Evolutionary conservation across 257 asterid genomes (phyloP), one percentile per base, ranked within the genome.

Genomic region (Fraxinus excelsior): DNA sequence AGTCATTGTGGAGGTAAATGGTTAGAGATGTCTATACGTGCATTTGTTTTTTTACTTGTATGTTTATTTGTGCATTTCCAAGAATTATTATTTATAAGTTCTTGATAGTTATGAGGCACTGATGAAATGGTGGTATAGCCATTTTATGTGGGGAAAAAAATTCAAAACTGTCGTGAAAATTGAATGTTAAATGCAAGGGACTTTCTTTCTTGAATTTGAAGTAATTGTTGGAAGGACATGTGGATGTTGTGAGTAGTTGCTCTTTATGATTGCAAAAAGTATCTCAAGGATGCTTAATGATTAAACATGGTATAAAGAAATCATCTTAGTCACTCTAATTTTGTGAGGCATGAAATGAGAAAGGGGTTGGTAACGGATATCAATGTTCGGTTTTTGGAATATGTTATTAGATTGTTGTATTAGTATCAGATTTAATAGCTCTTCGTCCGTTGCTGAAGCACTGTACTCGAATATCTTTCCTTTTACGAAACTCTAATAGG

Each of bases 1-100:
- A 60, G 89, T 95, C 56, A 80, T 88, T 70, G 96, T 87, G 7
- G 97, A 93, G 97, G 99, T 91, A 70, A 68, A 29, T 64, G 51
- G 74, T 26, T 35, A 34, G 2, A 10, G 34, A 56, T 70, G 10
- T 66, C n/a, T 46, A 28, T 34, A 29, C 49, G 35, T 25, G 67
- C 19, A 71, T 65, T 76, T 28, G 51, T 38, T 35, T 21, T 37
- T 16, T 10, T 78, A 49, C 74, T 51, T 35, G 74, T 25, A 12
- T 51, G 46, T 38, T 38, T 76, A 44, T 42, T 74, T 51, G 14
- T 71, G 26, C 18, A 40, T 72, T 44, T 23, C 40, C 58, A 35
- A 23, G 66, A 72, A 11, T 72, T 13, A 40, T 71, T 71, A 6
- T 26, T 25, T 0, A 44, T 44, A 70, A 62, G 66, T 26, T 79